phyloP scores from a whole-genome alignment of 2,329 filamentous ascomycete species.

The Ambrosiella xylebori region DNA sequence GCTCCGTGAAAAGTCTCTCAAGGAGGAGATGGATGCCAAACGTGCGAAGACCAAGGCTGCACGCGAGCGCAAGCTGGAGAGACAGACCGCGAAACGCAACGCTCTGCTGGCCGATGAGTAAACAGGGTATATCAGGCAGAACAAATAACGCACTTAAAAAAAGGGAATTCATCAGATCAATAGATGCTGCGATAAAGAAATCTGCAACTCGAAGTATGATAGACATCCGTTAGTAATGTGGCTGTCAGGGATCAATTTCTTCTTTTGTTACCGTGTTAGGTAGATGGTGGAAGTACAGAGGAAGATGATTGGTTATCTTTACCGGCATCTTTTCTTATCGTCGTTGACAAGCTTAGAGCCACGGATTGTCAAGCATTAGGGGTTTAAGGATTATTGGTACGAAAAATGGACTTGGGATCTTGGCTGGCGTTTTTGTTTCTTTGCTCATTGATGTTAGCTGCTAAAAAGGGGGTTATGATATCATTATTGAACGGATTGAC shows the following conservation, averaged over 20 bases:
- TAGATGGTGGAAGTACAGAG: background rate
- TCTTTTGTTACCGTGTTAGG: background rate
- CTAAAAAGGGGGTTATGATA: background rate
- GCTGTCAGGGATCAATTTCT: background rate
- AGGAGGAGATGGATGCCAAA: conserved; percentile 99
- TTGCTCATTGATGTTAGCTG: background rate
- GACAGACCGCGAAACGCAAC: conserved; percentile 76
- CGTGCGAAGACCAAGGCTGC: conserved; percentile 99
- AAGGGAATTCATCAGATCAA: conserved; percentile 12
- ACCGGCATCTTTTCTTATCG: too few species aligned
- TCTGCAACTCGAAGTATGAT: background rate
- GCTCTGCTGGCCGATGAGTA: conserved; percentile 57
- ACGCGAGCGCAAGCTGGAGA: conserved; percentile 93
- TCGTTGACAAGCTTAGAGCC: too few species aligned
- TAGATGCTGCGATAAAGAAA: conserved; percentile 15
- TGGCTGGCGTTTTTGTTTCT: background rate
- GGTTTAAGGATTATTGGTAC: background rate
- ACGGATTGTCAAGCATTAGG: background rate
- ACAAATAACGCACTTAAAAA: conserved; percentile 13
- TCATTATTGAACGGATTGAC: background rate
- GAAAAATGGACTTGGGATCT: background rate
- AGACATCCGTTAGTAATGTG: background rate
- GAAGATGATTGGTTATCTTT: too few species aligned
- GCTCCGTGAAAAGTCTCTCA: conserved; percentile 82
- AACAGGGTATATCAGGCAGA: conserved; percentile 12